Conservation (phyloP, 768 basidiomycete species). For the Phanerochaete sordida region DNA sequence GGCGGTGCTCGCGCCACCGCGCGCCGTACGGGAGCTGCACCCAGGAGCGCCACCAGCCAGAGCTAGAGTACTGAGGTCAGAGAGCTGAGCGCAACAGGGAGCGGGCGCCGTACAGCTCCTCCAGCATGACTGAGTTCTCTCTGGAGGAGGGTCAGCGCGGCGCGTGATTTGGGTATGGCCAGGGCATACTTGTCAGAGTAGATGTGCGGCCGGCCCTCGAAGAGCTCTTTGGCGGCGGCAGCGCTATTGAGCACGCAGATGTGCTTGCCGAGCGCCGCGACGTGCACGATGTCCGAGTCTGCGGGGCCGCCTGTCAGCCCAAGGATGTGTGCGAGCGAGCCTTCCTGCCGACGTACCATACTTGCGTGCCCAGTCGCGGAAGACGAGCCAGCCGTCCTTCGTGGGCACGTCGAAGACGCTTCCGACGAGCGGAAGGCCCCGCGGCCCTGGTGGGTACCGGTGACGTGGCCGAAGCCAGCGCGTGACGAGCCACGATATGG, state of each 20-base stretch:
- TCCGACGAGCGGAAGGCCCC: neutral
- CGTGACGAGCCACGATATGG: no score
- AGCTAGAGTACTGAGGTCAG: no score
- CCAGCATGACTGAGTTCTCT: no score
- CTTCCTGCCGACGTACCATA: neutral
- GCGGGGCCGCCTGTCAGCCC: no score
- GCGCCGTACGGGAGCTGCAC: constrained; percentile 2
- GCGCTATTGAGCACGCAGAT: constrained; percentile 21
- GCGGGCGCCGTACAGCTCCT: no score
- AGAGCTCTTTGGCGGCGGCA: constrained; percentile 18
- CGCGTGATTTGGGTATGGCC: no score
- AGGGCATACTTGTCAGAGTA: constrained; percentile 19
- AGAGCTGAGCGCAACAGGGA: no score
- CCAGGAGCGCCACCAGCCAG: neutral
- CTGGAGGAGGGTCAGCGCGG: no score
- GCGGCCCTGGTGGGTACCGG: neutral
- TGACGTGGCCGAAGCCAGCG: no score
- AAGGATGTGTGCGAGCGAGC: no score
- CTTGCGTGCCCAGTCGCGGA: neutral
- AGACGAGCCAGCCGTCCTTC: neutral
- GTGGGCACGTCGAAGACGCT: neutral
- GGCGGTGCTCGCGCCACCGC: neutral
- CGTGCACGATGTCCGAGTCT: neutral
- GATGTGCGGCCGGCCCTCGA: constrained; percentile 21
- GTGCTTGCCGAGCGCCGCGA: constrained; percentile 21